These are phyloP conservation scores for Apiospora hydei DNA, from an alignment of 2,329 filamentous ascomycete genomes.

Conservation along the genomic window DNA sequence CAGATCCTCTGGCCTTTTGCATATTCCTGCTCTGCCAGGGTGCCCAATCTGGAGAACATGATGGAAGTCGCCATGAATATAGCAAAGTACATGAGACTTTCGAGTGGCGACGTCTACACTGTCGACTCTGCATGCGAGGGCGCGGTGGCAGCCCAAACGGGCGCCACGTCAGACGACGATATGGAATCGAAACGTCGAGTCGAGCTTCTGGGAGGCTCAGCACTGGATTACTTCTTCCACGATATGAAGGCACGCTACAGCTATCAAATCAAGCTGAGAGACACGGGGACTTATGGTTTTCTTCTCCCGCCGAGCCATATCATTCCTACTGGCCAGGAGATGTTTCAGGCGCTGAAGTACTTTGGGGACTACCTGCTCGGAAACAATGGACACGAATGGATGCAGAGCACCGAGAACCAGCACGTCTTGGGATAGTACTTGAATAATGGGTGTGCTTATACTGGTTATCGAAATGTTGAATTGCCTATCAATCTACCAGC, in stretches of 20 bases:
- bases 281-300: constrained; percentile 94
- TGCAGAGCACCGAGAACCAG: neutral
- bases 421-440: neutral
- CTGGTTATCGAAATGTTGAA: neutral
- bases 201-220: constrained; percentile 82
- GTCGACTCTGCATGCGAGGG: constrained; percentile 89
- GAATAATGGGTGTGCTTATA: neutral
- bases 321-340: constrained; percentile 86
- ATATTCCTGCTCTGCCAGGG: constrained; percentile 79
- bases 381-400: constrained; percentile 68
- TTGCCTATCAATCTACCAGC: neutral
- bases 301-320: constrained; percentile 87
- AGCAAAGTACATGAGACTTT: constrained; percentile 86
- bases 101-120: constrained; percentile 76
- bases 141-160: constrained; percentile 56
- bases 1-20: constrained; percentile 93
- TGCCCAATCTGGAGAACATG: constrained; percentile 89
- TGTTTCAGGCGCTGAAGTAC: constrained; percentile 82
- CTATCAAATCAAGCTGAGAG: constrained; percentile 93
- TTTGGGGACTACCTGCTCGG: constrained; percentile 81
- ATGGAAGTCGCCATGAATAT: constrained; percentile 89
- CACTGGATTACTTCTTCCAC: constrained; percentile 95
- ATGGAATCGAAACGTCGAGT: constrained; percentile 53
- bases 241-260: constrained; percentile 82
- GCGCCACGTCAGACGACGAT: constrained; percentile 32